phyloP scores from a whole-genome alignment of 1,284 basidiomycete genomes.

The Ustilago sp. region DNA sequence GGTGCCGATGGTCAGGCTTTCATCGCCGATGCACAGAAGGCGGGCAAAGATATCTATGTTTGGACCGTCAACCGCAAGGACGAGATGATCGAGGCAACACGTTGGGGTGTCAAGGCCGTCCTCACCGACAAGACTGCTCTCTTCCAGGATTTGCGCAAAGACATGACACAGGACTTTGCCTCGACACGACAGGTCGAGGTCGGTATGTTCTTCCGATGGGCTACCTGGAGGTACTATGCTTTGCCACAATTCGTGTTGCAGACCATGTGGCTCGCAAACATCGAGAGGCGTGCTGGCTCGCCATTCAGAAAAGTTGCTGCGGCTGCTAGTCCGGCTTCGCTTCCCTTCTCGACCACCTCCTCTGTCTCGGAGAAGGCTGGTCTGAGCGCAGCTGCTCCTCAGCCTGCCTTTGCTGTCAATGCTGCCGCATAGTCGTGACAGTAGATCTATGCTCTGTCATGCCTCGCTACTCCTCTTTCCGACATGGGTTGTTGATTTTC shows the following conservation, averaged over 20 bases:
- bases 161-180: conserved; percentile 71
- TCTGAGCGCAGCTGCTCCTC: conserved; percentile 5
- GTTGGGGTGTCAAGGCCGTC: conserved; percentile 90
- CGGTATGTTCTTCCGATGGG: conserved; percentile 65
- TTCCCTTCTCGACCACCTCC: background rate
- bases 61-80: conserved; percentile 95
- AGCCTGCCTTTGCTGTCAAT: conserved; percentile 27
- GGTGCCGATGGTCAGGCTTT: conserved; percentile 79
- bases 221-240: conserved; percentile 60
- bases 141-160: conserved; percentile 80
- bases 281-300: conserved; percentile 58
- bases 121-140: conserved; percentile 85
- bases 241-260: conserved; percentile 59
- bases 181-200: conserved; percentile 55
- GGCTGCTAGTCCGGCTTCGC: background rate
- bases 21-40: conserved; percentile 79
- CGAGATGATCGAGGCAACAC: conserved; percentile 94
- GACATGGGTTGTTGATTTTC: conserved; percentile 15
- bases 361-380: conserved; percentile 28
- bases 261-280: conserved; percentile 52
- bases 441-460: background rate
- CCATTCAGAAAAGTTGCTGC: conserved; percentile 39
- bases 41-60: conserved; percentile 86
- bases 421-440: conserved; percentile 24
- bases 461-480: background rate